These are phyloP conservation scores for Mycena belliarum DNA, from an alignment of 768 basidiomycete species.

Conservation along the genomic window DNA sequence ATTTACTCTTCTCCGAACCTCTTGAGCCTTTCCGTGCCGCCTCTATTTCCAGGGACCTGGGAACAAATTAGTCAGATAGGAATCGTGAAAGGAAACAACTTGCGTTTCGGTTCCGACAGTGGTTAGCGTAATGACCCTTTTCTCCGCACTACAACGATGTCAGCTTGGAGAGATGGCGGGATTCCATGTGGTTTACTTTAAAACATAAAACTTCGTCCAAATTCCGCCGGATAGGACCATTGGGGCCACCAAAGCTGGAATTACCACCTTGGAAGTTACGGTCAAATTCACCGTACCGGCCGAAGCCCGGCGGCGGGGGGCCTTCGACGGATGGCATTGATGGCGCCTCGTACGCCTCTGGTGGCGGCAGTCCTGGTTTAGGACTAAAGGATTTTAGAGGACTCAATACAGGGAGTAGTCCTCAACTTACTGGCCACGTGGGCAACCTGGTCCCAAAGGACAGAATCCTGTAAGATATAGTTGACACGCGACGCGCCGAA, in stretches of 20 bases:
- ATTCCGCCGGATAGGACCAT: slow-evolving; percentile 59
- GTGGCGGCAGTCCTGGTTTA: slow-evolving; percentile 69
- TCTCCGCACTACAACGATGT: slow-evolving; percentile 68
- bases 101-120: slow-evolving; percentile 83
- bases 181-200: slow-evolving; percentile 52
- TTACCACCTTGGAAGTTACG: slow-evolving; percentile 45
- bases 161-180: neutral
- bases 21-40: slow-evolving; percentile 68
- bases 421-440: slow-evolving; percentile 79
- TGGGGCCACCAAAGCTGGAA: slow-evolving; percentile 25
- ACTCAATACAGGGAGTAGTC: neutral
- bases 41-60: slow-evolving; percentile 78
- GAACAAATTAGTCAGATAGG: neutral
- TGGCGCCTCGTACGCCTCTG: slow-evolving; percentile 77
- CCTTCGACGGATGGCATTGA: slow-evolving; percentile 74
- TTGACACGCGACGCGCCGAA: slow-evolving; percentile 88
- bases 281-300: slow-evolving; percentile 79
- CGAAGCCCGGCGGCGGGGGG: slow-evolving; percentile 90
- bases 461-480: slow-evolving; percentile 92
- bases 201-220: slow-evolving; percentile 85
- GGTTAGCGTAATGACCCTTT: slow-evolving; percentile 94
- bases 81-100: neutral
- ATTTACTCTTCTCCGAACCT: slow-evolving; percentile 37
- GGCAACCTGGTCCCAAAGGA: slow-evolving; percentile 85
- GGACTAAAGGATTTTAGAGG: slow-evolving; percentile 51